Evolutionary conservation across 2,329 filamentous ascomycete genomes (phyloP).

Genomic region (Akanthomyces muscarius): DNA sequence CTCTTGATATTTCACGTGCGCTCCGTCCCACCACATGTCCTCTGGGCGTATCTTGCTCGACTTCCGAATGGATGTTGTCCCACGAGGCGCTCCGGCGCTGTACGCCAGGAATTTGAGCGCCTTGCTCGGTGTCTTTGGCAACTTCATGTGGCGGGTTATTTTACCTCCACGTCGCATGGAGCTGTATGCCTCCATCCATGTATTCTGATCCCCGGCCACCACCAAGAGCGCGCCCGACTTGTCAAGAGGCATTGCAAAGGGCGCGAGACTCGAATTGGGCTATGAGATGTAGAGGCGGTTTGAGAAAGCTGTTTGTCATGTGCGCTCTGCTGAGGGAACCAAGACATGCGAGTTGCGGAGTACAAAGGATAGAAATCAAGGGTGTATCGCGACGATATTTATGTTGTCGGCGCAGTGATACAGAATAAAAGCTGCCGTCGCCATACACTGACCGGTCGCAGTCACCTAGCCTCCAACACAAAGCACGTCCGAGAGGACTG

Average conservation of each 20-base stretch:
- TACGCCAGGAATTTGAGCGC: conserved; percentile 27
- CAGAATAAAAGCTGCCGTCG: background rate
- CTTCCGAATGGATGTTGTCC: conserved; percentile 26
- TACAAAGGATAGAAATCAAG: too few relatives aligned
- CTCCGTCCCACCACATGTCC: conserved; percentile 19
- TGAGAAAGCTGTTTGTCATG: too few relatives aligned
- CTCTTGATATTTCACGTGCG: background rate
- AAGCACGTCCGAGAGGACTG: background rate
- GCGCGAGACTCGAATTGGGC: background rate
- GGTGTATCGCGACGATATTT: background rate
- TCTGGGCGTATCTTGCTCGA: conserved; percentile 26
- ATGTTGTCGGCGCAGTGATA: background rate
- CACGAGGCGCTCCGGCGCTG: conserved; percentile 26
- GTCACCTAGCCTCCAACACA: background rate
- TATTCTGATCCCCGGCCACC: background rate
- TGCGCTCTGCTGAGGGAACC: too few relatives aligned
- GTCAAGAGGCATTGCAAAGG: background rate
- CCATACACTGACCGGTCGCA: background rate
- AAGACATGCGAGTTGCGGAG: background rate
- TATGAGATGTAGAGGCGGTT: background rate
- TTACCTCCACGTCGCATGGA: background rate
- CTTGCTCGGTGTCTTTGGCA: conserved; percentile 25
- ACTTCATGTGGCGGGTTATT: conserved; percentile 19
- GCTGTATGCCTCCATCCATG: background rate
- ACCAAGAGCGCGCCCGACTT: background rate